Conservation (phyloP, 108 stramenopile genomes). For the Conticribra guillardii region DNA sequence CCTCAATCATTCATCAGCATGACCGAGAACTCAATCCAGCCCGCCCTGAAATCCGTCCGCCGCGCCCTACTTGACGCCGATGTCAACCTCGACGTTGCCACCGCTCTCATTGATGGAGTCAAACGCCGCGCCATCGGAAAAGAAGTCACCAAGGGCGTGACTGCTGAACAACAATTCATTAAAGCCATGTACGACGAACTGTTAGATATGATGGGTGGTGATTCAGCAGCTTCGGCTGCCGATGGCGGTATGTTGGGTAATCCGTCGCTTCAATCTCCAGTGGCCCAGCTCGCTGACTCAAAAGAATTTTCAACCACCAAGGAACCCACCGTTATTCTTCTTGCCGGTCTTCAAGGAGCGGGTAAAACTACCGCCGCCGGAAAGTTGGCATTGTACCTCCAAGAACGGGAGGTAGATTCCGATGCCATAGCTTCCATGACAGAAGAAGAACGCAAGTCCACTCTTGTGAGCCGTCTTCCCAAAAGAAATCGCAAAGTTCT, state of each 20-base stretch:
- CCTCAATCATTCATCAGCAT: too few species aligned
- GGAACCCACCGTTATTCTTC: constrained; percentile 85
- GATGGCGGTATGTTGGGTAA: constrained; percentile 7
- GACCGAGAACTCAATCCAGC: constrained; percentile 81
- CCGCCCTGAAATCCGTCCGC: constrained; percentile 85
- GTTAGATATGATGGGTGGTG: constrained; percentile 92
- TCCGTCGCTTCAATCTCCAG: constrained; percentile 51
- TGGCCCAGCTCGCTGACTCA: constrained; percentile 63
- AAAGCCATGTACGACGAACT: constrained; percentile 97
- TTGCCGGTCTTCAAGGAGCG: constrained; percentile 96
- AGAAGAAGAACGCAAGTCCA: constrained; percentile 51
- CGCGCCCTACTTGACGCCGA: constrained; percentile 90
- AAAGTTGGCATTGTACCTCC: constrained; percentile 89
- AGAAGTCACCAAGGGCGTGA: constrained; percentile 84
- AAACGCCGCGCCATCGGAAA: constrained; percentile 84
- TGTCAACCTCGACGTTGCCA: constrained; percentile 90
- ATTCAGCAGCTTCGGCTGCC: constrained; percentile 28
- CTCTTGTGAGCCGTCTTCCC: constrained; percentile 64
- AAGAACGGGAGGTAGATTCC: constrained; percentile 84
- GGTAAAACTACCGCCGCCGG: constrained; percentile 96
- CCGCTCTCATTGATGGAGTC: constrained; percentile 89
- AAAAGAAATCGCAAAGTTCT: constrained; percentile 84
- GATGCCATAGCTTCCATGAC: constrained; percentile 46
- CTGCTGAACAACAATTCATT: constrained; percentile 93
- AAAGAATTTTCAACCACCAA: constrained; percentile 12